Percentiles rank a stretch among this genome's conserved stretches.
These are phyloP conservation scores for Agarophyton chilense DNA, from an alignment of 23 red algal species.

Conservation along the genomic window DNA sequence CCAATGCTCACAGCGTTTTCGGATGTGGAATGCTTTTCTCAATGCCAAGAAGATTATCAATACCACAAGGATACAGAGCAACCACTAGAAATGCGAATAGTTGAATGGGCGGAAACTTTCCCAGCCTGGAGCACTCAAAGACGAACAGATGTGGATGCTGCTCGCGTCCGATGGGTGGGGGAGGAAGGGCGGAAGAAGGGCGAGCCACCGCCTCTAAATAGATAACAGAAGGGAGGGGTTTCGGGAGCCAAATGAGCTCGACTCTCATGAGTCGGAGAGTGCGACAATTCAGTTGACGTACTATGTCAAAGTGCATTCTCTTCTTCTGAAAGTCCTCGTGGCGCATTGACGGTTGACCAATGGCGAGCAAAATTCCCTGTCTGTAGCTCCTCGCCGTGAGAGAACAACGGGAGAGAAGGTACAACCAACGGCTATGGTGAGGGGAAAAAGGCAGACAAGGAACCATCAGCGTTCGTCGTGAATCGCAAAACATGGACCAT, in stretches of 20 bases:
- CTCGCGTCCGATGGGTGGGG: background rate
- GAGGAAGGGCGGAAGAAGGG: too few relatives aligned
- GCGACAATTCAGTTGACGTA: conserved; percentile 2
- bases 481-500: background rate
- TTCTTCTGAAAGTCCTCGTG: background rate
- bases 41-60: background rate
- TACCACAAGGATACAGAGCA: background rate
- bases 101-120: background rate
- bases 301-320: background rate
- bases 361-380: background rate
- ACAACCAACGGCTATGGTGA: background rate
- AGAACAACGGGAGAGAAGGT: background rate
- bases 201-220: background rate
- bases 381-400: background rate
- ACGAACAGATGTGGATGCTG: background rate
- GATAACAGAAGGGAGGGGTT: background rate
- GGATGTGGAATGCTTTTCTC: background rate
- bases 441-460: background rate
- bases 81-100: background rate
- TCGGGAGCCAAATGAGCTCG: too few relatives aligned
- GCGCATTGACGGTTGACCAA: background rate
- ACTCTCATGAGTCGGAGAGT: background rate
- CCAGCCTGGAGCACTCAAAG: too few relatives aligned
- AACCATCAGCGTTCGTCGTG: background rate
- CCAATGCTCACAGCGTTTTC: background rate